Conservation (phyloP, 2,329 filamentous ascomycete species). For the Diaporthe sp. region DNA sequence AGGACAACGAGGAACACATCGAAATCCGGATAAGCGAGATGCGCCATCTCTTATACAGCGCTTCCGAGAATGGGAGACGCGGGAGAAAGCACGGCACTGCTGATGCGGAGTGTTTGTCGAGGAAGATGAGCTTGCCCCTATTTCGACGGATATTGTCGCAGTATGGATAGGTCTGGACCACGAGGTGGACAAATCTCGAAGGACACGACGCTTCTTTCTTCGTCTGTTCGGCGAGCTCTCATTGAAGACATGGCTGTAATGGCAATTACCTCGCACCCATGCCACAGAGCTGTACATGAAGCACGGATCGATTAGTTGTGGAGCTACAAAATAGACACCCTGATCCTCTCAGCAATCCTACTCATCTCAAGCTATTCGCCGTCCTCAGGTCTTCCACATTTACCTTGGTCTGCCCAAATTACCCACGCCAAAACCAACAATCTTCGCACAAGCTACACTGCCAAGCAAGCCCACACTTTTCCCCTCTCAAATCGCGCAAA, state of each 20-base stretch:
- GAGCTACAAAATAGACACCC: slow-evolving; percentile 10
- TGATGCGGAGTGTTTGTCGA: not conserved
- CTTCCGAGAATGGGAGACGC: not conserved
- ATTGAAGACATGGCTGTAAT: not conserved
- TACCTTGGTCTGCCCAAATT: not conserved
- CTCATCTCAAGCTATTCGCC: slow-evolving; percentile 3
- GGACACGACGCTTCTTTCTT: not conserved
- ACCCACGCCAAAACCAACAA: not conserved
- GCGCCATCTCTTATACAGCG: not conserved
- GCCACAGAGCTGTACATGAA: not conserved
- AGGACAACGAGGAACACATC: not conserved
- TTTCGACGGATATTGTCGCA: not conserved
- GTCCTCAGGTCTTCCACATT: not conserved
- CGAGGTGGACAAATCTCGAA: not conserved
- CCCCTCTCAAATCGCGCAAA: not conserved
- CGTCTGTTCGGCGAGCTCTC: not conserved
- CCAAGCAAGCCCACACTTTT: too few relatives aligned
- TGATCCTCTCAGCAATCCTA: not conserved
- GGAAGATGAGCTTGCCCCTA: not conserved
- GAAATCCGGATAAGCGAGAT: not conserved
- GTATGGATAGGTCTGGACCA: not conserved
- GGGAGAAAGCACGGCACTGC: not conserved
- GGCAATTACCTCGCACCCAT: not conserved
- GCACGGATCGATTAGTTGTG: slow-evolving; percentile 14
- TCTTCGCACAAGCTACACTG: not conserved